Percentiles rank a stretch among this genome's conserved stretches.
These are phyloP conservation scores for Massariosphaeria phaeospora DNA, from an alignment of 495 filamentous ascomycete species.

Conservation along the genomic window DNA sequence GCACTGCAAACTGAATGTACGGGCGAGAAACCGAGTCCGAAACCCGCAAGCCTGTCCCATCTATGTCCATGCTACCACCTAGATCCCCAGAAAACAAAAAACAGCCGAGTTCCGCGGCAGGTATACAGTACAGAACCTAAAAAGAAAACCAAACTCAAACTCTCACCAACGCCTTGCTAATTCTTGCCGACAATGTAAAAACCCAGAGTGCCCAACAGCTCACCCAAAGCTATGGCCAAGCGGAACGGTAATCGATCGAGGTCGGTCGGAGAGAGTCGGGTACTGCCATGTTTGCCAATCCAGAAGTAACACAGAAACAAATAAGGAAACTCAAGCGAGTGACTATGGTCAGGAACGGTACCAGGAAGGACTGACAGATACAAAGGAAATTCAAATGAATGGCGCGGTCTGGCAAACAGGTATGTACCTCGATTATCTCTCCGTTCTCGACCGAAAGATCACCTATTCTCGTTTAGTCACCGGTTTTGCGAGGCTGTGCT, in stretches of 20 bases:
- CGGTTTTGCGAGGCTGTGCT: slow-evolving; percentile 22
- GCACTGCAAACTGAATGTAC: slow-evolving; percentile 1
- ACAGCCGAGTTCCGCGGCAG: slow-evolving; percentile 1
- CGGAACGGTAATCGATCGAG: background rate
- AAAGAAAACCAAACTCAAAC: background rate
- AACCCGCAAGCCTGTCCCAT: slow-evolving; percentile 10
- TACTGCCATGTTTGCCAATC: slow-evolving; percentile 20
- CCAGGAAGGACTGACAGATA: slow-evolving; percentile 31
- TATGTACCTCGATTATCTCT: slow-evolving; percentile 2
- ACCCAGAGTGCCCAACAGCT: background rate
- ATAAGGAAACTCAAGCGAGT: slow-evolving; percentile 29
- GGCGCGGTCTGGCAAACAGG: slow-evolving; percentile 28
- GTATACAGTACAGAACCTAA: slow-evolving; percentile 15
- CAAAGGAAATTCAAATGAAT: slow-evolving; percentile 35
- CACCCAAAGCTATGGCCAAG: background rate
- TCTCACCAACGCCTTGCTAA: slow-evolving; percentile 15
- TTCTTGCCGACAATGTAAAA: background rate
- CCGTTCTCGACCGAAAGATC: slow-evolving; percentile 13
- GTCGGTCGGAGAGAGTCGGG: slow-evolving; percentile 4
- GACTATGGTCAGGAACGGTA: slow-evolving; percentile 19
- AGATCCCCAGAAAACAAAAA: background rate
- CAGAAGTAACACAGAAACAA: slow-evolving; percentile 1
- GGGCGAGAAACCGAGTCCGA: slow-evolving; percentile 9
- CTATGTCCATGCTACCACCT: slow-evolving; percentile 17
- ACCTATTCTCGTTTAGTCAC: slow-evolving; percentile 5